Conservation (phyloP, 1,284 basidiomycete genomes). For the Irpex sp. region DNA sequence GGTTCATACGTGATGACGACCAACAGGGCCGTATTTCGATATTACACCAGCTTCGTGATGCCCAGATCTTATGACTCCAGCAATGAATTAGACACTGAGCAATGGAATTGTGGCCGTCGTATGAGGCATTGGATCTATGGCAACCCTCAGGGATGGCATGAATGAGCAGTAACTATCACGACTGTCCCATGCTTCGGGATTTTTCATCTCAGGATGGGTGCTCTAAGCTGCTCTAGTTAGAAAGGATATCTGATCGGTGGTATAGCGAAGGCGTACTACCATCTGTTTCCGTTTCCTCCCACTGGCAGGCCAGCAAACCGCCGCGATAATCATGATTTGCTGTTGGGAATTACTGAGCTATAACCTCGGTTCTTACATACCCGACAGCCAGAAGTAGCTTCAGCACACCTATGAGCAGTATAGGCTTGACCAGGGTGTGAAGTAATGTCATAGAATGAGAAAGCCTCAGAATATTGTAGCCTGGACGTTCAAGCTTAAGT, state of each 20-base stretch:
- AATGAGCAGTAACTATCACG: slow-evolving; percentile 1
- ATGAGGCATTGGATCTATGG: not conserved
- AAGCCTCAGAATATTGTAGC: no score
- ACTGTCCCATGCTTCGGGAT: not conserved
- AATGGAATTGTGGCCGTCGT: not conserved
- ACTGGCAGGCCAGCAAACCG: no score
- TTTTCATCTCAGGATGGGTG: not conserved
- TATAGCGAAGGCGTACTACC: not conserved
- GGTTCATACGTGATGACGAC: not conserved
- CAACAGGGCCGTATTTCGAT: not conserved
- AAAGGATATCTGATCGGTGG: not conserved
- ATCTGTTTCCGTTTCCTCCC: not conserved
- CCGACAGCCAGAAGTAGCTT: no score
- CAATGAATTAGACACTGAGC: not conserved
- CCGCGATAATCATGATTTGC: no score
- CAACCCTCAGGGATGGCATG: not conserved
- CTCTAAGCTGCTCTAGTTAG: not conserved
- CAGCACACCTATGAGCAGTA: no score
- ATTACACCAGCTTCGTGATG: not conserved
- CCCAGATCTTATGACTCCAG: not conserved
- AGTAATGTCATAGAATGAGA: no score
- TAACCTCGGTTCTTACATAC: no score
- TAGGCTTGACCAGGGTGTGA: no score
- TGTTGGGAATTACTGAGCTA: no score
- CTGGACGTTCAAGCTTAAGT: no score